These are phyloP conservation scores for Trametes maxima DNA, from an alignment of 768 basidiomycete genomes.

Conservation along the genomic window DNA sequence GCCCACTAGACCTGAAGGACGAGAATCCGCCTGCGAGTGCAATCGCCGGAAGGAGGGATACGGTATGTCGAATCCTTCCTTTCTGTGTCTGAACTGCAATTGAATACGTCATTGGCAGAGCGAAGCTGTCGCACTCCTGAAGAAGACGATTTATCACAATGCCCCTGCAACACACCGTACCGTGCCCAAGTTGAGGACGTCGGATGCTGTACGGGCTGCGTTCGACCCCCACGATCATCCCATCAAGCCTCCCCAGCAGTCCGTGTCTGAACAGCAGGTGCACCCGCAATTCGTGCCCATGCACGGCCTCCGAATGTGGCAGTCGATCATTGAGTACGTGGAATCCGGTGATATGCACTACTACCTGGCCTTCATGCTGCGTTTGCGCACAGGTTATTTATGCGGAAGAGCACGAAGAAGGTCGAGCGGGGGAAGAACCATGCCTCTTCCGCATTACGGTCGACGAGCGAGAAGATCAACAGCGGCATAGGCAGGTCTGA, in stretches of 20 bases:
- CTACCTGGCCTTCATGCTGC: not conserved
- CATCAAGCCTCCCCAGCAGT: constrained; percentile 49
- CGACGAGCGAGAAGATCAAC: constrained; percentile 21
- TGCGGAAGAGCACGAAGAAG: constrained; percentile 43
- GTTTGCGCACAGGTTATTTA: constrained; percentile 44
- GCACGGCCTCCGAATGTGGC: constrained; percentile 61
- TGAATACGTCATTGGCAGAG: constrained; percentile 36
- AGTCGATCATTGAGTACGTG: constrained; percentile 48
- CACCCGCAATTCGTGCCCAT: constrained; percentile 43
- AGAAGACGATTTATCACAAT: constrained; percentile 57
- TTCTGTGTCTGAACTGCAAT: not conserved
- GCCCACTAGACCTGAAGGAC: constrained; percentile 60
- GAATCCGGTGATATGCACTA: constrained; percentile 15
- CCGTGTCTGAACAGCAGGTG: constrained; percentile 59
- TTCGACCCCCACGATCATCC: constrained; percentile 54
- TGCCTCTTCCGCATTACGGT: constrained; percentile 18
- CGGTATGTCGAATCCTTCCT: constrained; percentile 40
- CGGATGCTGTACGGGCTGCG: constrained; percentile 49
- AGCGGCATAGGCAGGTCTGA: constrained; percentile 6
- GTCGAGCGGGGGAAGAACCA: constrained; percentile 27
- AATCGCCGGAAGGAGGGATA: constrained; percentile 71
- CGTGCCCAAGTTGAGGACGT: constrained; percentile 48
- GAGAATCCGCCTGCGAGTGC: constrained; percentile 74
- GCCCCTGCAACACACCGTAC: constrained; percentile 56
- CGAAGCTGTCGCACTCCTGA: constrained; percentile 56